Evolutionary conservation across 768 basidiomycete species (phyloP), one percentile per base, ranked within the genome.

Genomic region (Lentinula sp.): DNA sequence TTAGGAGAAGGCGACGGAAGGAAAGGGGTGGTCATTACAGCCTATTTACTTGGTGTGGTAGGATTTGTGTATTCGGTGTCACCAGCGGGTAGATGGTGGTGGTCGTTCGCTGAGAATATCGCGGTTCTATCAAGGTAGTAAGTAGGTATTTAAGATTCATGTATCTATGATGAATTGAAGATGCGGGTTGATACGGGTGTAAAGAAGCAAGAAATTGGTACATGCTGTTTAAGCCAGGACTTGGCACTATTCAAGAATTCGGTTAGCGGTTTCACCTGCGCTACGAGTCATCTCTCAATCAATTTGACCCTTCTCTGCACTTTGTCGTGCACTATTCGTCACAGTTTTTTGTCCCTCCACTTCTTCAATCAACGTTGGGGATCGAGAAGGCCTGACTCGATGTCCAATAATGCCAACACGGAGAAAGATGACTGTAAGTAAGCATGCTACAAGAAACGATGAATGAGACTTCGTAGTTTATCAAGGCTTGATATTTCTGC

Each of bases 371-470:
- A 48, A 3, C n/a, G 28, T 39, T 20, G 28, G 33, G 12, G 41
- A 43, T 7, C n/a, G 41, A 49, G 43, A 36, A 20, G 57, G 13
- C 33, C 43, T 7, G 9, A 35, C 16, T 48, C 46, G 45, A 59
- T 59, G 57, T 50, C 69, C 48, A 60, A 46, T 10, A 61, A 62
- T 18, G 8, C 62, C 62, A 42, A 59, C 57, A n/a, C 62, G 54
- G 36, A 62, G 55, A 28, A 62, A 62, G 4, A 62, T 33, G 20
- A 62, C 13, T 13, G 49, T 57, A 8, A 62, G 33, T 35, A 59
- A 16, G 18, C 58, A 52, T 23, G 62, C 62, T 62, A 35, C 13
- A 33, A 28, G 28, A 6, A 45, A 41, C 20, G 13, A 55, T 36
- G 15, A 57, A 18, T 45, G 23, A 50, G 20, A 12, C 16, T 20